Evolutionary conservation across 75 land plant species (phyloP).

Genomic region (Selaginella tamariscina): DNA sequence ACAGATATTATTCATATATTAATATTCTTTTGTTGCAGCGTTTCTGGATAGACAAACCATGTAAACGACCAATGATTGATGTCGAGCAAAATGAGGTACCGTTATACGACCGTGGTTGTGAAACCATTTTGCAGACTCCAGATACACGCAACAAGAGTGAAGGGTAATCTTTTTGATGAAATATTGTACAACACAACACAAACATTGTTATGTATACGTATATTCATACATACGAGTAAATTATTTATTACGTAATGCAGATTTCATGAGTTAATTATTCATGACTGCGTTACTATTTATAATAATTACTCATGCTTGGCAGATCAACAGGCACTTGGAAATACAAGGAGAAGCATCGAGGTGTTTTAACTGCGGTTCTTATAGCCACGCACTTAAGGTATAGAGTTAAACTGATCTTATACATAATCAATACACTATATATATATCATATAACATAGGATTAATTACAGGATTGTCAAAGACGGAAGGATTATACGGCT

Average conservation of each 20-base stretch:
- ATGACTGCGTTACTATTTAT: background rate
- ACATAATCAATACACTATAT: too few species aligned
- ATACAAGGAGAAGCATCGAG: constrained; percentile 41
- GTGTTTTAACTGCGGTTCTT: constrained; percentile 96
- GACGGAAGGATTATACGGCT: constrained; percentile 68
- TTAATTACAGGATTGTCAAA: constrained; percentile 76
- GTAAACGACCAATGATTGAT: constrained; percentile 27
- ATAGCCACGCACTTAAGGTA: constrained; percentile 67
- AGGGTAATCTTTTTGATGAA: constrained; percentile 24
- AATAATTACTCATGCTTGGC: background rate
- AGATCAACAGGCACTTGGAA: constrained; percentile 27
- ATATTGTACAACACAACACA: background rate
- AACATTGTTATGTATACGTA: background rate
- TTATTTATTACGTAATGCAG: constrained; percentile 4
- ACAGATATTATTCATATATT: too few species aligned
- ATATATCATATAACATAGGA: too few species aligned
- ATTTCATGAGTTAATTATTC: background rate
- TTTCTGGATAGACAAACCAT: constrained; percentile 73
- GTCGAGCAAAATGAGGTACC: constrained; percentile 39
- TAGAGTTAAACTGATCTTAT: too few species aligned
- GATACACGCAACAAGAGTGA: constrained; percentile 22
- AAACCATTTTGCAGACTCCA: constrained; percentile 25
- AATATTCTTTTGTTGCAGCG: constrained; percentile 23
- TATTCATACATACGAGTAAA: background rate
- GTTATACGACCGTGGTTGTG: constrained; percentile 67